These are phyloP conservation scores for Colletotrichum limetticola DNA, from an alignment of 2,329 filamentous ascomycete species.

Conservation along the genomic window DNA sequence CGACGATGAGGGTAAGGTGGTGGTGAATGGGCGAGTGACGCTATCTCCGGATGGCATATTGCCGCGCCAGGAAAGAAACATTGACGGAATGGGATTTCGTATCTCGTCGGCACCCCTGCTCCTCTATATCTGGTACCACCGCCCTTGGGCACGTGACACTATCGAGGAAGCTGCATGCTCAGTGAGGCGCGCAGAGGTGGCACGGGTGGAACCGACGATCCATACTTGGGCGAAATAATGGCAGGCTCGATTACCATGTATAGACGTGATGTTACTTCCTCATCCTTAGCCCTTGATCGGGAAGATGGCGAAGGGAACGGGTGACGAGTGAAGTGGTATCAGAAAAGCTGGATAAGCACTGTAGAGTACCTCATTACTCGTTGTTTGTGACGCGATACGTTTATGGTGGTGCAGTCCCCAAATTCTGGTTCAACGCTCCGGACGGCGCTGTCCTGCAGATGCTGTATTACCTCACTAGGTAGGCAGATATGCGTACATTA, in stretches of 20 bases:
- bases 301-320: neutral
- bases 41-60: neutral
- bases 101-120: neutral
- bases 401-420: conserved; percentile 2
- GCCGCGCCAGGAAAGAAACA: neutral
- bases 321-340: neutral
- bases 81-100: neutral
- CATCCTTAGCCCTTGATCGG: neutral
- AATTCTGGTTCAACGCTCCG: conserved; percentile 23
- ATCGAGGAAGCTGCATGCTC: neutral
- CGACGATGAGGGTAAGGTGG: neutral
- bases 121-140: neutral
- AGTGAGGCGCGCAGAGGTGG: too few relatives aligned
- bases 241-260: too few relatives aligned
- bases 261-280: neutral
- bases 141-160: neutral
- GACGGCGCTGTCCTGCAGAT: neutral
- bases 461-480: neutral
- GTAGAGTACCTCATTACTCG: neutral
- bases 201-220: too few relatives aligned
- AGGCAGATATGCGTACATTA: neutral
- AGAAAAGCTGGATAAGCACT: neutral
- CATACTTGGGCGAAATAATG: too few relatives aligned
- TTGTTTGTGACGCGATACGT: neutral
- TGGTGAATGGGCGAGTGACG: neutral